Evolutionary conservation across 2,329 filamentous ascomycete species (phyloP), one percentile per base, ranked within the genome.

Genomic region (Chalaropsis ovoidea): DNA sequence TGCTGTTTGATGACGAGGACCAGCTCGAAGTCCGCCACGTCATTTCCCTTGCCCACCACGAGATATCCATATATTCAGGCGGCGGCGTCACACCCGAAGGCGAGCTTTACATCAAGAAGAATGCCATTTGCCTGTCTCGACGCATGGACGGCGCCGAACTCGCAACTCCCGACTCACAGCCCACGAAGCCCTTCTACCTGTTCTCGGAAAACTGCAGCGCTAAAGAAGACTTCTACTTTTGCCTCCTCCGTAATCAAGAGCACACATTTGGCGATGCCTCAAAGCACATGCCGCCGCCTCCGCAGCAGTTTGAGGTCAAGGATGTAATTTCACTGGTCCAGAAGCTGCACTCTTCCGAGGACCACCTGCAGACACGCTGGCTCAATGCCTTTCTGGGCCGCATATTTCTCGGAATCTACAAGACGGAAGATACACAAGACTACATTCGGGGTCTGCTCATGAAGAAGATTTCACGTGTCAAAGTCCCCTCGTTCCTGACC

Each of bases 191-290:
- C 0, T 97, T 96, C 76, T 97, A 86, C 72, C 79, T 99, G 3
- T 99, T 97, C 75, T 95, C 90, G 0, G 91, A 97, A 70, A 96
- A 95, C 72, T 90, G 90, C 73, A 96, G 92, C 0, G 90, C 94
- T 60, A 99, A 99, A 75, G 94, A 99, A 75, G 94, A 99, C 73
- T 97, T 99, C 76, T 99, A 99, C 74, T 93, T 96, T 75, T 89
- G 93, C 13, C 79, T 99, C 70, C 79, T 99, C 47, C 86, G 86
- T 71, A 95, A 92, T 69, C 89, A 95, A 73, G 86, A 91, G 70
- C 85, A 87, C 70, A 82, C 82, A 17, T 80, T 84, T 66, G 22
- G 27, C 17, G 56, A 62, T 17, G 47, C 39, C 49, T 17, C 15
- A 22, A 78, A 79, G 24, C 78, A 81, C 65, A 78, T 79, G 22